A percentile compares a stretch with the other conserved stretches of the same genome.
phyloP scores from a whole-genome alignment of 179 eudicot genomes.

The Silene noctiflora region DNA sequence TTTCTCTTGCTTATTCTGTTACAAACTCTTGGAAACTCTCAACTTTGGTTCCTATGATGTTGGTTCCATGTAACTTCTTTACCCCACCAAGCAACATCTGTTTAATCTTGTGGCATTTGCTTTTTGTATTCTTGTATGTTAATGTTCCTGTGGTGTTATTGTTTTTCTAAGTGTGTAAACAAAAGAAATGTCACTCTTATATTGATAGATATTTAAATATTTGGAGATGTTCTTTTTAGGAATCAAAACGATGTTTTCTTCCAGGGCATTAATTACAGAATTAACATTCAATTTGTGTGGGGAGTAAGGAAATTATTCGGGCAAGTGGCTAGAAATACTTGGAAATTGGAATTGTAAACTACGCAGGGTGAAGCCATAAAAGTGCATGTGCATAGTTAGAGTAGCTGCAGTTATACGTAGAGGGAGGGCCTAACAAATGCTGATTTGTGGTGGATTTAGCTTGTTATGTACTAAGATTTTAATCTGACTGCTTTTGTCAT shows the following conservation, averaged over 20 bases:
- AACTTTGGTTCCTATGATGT: not conserved
- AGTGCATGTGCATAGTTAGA: not conserved
- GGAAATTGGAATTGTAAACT: too few species aligned
- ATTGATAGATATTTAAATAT: not conserved
- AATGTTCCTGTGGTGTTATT: not conserved
- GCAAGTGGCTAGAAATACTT: not conserved
- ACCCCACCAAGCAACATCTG: not conserved
- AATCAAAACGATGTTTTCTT: not conserved
- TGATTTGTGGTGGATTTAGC: not conserved
- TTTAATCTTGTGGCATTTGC: not conserved
- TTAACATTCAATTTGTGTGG: not conserved
- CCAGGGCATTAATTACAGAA: not conserved
- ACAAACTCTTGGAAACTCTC: not conserved
- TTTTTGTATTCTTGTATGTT: not conserved
- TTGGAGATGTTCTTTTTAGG: not conserved
- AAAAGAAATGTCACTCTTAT: not conserved
- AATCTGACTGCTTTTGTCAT: not conserved
- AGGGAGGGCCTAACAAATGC: not conserved
- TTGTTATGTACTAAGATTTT: not conserved
- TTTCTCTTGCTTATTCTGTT: not conserved
- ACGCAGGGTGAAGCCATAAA: too few species aligned
- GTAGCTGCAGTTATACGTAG: not conserved
- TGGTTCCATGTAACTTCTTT: not conserved
- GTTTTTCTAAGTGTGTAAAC: not conserved
- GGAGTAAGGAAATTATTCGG: not conserved